These are phyloP conservation scores for Crithidia fasciculata DNA, from an alignment of 208 protist genomes.

Conservation along the genomic window DNA sequence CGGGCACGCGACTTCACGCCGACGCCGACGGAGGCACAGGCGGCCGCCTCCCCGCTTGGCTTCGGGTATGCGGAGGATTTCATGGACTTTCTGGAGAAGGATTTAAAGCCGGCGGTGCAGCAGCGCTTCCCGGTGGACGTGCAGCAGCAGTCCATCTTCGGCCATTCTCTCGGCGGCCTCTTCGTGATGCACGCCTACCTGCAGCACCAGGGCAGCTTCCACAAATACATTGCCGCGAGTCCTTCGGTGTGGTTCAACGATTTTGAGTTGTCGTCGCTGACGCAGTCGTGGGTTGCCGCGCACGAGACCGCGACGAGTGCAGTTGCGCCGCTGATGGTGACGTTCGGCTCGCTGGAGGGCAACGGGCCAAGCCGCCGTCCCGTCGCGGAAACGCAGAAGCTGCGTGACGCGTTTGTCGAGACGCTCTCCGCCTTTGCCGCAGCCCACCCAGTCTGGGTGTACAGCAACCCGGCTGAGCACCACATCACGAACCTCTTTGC, in stretches of 20 bases:
- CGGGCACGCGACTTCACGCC: constrained; percentile 26
- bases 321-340: constrained; percentile 20
- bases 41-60: neutral
- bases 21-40: constrained; percentile 12
- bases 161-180: constrained; percentile 19
- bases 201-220: constrained; percentile 16
- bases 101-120: constrained; percentile 10
- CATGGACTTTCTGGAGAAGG: constrained; percentile 11
- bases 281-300: neutral
- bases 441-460: constrained; percentile 18
- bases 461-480: constrained; percentile 19
- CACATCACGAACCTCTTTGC: constrained; percentile 27
- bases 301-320: neutral
- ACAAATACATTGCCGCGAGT: constrained; percentile 21
- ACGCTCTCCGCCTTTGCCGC: neutral
- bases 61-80: constrained; percentile 11
- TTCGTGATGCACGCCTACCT: constrained; percentile 21
- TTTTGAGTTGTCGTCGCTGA: constrained; percentile 8
- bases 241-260: constrained; percentile 27
- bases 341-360: constrained; percentile 18
- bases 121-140: constrained; percentile 10
- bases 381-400: neutral
- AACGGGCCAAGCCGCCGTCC: constrained; percentile 12
- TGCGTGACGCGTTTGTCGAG: constrained; percentile 7
- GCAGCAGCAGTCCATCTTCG: constrained; percentile 14